Base-by-base conservation (phyloP, 257 asterid species). In the Solanum paucissectum region DNA sequence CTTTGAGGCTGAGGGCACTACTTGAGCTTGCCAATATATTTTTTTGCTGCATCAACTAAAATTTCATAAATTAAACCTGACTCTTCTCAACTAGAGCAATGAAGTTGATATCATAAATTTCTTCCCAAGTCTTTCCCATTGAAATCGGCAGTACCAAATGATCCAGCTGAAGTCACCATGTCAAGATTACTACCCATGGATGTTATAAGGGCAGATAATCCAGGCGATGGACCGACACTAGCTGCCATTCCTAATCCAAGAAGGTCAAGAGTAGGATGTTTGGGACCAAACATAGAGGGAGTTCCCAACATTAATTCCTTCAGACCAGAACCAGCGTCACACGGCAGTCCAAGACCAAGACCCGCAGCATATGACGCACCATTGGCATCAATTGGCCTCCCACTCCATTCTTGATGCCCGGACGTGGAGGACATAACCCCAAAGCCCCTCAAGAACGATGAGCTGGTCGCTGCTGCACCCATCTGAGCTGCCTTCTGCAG, bases 201-300 rank as follows among this genome's bases (percentile, higher is more conserved):
- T 4, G 95, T 93, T 96, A 95, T 90, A 23, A 95, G 90, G 29
- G 98, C 98, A 6, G 98, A 92, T 58, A 94, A 91, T n/a, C 96
- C 93, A 20, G 92, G 82, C 2, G 91, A 42, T 7, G 98, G 91
- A 68, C 94, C 94, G 3, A 94, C 96, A 68, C 91, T 91, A 46
- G 95, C 98, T 3, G 96, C 96, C 98, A 96, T 92, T 23, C 98
- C 98, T 23, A 96, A 87, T 38, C 99, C 98, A 73, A 96, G 97
- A 88, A 96, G 96, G 91, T 96, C 98, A 7, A 96, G 99, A 1
- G 98, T 96, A 8, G 96, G 89, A 49, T 92, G 96, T 90, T 95
- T 96, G 23, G 98, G 98, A 38, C 95, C 98, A 73, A 93, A 96
- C 74, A 94, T 91, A 0, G 98, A 92, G 6, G 98, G 96, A 76